Conservation (phyloP, 345 rosid genomes). For the Eucalyptus dawsonii region DNA sequence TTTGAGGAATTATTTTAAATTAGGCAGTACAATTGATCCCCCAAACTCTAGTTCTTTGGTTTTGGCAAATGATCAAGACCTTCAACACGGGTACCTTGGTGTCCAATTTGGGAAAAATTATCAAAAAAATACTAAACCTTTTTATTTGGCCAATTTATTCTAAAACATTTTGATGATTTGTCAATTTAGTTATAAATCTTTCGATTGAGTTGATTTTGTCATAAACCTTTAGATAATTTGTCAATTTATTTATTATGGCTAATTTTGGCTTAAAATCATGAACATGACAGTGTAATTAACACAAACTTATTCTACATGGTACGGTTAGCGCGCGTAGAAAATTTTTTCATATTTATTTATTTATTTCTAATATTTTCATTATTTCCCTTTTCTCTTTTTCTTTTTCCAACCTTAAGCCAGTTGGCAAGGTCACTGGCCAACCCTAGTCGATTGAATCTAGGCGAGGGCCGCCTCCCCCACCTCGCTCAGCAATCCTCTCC, state of each 20-base stretch:
- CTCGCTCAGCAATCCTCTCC: too few species aligned
- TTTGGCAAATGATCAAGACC: background rate
- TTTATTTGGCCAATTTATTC: background rate
- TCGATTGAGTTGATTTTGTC: background rate
- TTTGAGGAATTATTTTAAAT: too few species aligned
- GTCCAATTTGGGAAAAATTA: background rate
- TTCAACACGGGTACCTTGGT: background rate
- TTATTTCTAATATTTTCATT: too few species aligned
- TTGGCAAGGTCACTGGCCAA: background rate
- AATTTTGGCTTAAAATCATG: background rate
- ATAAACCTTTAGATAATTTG: accelerated
- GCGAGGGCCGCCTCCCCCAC: background rate
- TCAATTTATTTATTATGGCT: accelerated
- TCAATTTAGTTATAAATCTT: too few species aligned
- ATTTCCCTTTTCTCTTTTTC: too few species aligned
- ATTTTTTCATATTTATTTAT: too few species aligned
- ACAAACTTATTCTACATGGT: accelerated
- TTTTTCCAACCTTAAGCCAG: background rate
- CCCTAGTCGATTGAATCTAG: too few species aligned
- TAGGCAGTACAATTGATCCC: background rate
- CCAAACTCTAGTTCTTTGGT: background rate
- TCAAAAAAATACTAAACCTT: background rate
- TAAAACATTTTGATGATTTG: background rate
- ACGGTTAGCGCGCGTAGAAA: accelerated
- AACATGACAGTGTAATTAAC: too few species aligned